Base-by-base conservation (phyloP, 2,329 filamentous ascomycete genomes). In the Claviceps capensis region DNA sequence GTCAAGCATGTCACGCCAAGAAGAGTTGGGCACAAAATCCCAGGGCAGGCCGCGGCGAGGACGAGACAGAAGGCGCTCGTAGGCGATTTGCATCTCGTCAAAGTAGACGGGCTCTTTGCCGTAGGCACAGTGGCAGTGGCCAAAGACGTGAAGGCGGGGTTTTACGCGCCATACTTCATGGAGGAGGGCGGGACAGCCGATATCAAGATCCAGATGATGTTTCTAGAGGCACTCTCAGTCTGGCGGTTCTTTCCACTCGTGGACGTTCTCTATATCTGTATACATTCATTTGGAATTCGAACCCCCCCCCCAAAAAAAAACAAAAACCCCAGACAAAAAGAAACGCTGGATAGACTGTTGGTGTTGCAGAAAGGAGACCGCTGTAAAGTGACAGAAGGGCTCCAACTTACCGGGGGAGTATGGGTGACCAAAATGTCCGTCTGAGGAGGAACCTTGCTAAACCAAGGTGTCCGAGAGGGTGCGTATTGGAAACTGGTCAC, bases 351-450 rank as follows among this genome's bases (percentile, higher is more conserved):
- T 11, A 34, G 30, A 8, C 37, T n/a, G 37, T 40, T 40, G 37
- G 8, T 8, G 37, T 16, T 40, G 16, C 37, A 40, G 16, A 5
- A 37, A 22, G 37, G 22, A 47, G 5, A 14, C 13, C 7, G 1
- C 2, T 13, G 16, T 13, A 11, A 19, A n/a, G 14, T 22, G 30
- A 36, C 7, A 11, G 4, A 34, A 17, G 5, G 11, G 26, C 8
- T 3, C 4, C 7, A 19, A 36, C 68, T 56, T 68, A 78, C 76
- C 1, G 88, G 87, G 30, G 89, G 89, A 1, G 81, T 82, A 62
- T 95, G 89, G 1, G 89, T 94, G 46, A 95, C 69, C 14, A 95
- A 74, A 50, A 95, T 78, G 59, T 95, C 88, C 0, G 82, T 84
- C 59, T 86, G 79, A 1, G 72, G 66, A 0, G 88, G 88, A 5